phyloP scores from a whole-genome alignment of 257 asterid genomes.

The Ilex aquifolium region DNA sequence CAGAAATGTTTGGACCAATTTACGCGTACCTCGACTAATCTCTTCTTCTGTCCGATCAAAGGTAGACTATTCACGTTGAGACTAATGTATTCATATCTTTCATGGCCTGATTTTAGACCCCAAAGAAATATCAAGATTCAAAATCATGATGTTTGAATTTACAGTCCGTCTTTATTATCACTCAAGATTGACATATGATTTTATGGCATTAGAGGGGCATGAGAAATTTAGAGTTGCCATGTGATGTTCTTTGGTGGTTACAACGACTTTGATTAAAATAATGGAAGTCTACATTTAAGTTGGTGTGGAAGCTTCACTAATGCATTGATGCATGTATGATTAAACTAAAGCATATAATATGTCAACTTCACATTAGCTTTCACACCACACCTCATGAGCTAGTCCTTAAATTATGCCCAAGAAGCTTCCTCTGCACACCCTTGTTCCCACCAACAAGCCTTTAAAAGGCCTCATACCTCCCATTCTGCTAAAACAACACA shows the following conservation, averaged over 20 bases:
- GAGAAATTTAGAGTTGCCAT: neutral
- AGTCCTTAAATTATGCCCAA: conserved; percentile 8
- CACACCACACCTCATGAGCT: conserved; percentile 29
- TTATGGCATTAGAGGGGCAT: too few relatives aligned
- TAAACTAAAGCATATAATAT: neutral
- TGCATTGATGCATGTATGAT: too few relatives aligned
- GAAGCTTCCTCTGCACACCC: conserved; percentile 31
- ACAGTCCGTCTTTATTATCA: too few relatives aligned
- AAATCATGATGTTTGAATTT: too few relatives aligned
- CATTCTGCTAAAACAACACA: neutral
- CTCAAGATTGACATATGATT: too few relatives aligned
- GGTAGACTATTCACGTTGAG: too few relatives aligned
- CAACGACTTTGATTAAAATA: neutral
- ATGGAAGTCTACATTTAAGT: neutral
- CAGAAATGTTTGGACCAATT: too few relatives aligned
- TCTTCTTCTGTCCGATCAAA: too few relatives aligned
- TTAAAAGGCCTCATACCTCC: conserved; percentile 5
- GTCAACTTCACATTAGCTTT: conserved; percentile 26
- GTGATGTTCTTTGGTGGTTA: neutral
- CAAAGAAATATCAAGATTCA: too few relatives aligned
- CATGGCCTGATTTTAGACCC: too few relatives aligned
- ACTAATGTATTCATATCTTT: too few relatives aligned
- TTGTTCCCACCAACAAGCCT: conserved; percentile 5
- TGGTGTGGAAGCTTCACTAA: neutral
- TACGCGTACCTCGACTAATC: too few relatives aligned